A percentile compares a stretch with the other conserved stretches of the same genome.
Conservation (phyloP, 805 yeast species). For the Cyberlindnera galapagoensis region DNA sequence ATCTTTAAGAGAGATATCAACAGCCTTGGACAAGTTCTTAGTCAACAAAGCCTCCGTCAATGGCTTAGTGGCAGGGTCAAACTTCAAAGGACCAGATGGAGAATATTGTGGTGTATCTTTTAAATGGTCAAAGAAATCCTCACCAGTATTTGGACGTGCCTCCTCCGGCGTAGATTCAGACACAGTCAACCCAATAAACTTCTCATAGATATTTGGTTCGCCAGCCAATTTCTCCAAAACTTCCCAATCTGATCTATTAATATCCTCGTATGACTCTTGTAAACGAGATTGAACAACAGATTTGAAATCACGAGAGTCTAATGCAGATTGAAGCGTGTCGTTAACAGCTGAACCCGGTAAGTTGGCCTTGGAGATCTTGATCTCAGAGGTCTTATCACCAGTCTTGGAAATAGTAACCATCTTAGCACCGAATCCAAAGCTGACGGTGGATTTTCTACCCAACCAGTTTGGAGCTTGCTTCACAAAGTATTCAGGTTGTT, state of each 20-base stretch:
- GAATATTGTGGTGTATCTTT: constrained; percentile 24
- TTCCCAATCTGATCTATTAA: constrained; percentile 58
- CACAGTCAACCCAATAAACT: constrained; percentile 30
- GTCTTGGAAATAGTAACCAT: constrained; percentile 48
- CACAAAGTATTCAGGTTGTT: constrained; percentile 63
- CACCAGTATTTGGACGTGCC: constrained; percentile 23
- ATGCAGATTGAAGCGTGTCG: constrained; percentile 45
- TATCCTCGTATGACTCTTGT: constrained; percentile 30
- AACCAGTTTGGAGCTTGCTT: constrained; percentile 91
- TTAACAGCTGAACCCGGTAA: constrained; percentile 31
- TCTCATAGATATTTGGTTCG: constrained; percentile 42
- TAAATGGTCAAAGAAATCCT: constrained; percentile 31
- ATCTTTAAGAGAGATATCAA: constrained; percentile 55
- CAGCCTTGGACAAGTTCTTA: constrained; percentile 63
- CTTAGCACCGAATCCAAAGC: constrained; percentile 94
- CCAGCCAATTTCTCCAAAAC: constrained; percentile 52
- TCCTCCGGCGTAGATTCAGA: constrained; percentile 29
- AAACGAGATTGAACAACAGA: constrained; percentile 51
- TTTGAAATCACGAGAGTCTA: constrained; percentile 47
- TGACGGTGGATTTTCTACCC: constrained; percentile 61
- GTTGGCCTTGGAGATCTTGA: constrained; percentile 36
- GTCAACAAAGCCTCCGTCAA: constrained; percentile 47
- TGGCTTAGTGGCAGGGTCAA: constrained; percentile 34
- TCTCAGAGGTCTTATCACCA: constrained; percentile 33
- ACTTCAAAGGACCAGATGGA: constrained; percentile 52